These are phyloP conservation scores for Blyttiomyces sp. DNA, from an alignment of 371 early-diverging fungal species.

Conservation along the genomic window DNA sequence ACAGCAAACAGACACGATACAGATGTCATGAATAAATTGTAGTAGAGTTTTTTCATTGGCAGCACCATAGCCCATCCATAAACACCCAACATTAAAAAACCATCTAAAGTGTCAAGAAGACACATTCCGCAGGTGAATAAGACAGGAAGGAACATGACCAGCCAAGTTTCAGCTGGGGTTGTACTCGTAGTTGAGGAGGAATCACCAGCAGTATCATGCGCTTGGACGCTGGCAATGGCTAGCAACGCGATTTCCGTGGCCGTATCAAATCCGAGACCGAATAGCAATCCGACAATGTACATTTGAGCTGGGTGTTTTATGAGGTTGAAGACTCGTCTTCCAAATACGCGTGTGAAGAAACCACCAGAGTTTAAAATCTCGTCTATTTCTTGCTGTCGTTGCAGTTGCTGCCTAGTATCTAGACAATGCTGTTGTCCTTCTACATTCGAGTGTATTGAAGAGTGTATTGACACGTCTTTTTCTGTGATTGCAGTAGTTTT, in stretches of 20 bases:
- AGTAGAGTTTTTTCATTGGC: slow-evolving; percentile 58
- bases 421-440: no score
- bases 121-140: slow-evolving; percentile 68
- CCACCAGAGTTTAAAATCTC: slow-evolving; percentile 2
- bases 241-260: slow-evolving; percentile 61
- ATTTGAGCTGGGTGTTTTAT: slow-evolving; percentile 65
- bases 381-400: slow-evolving; percentile 9
- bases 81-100: slow-evolving; percentile 59
- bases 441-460: no score
- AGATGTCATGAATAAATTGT: slow-evolving; percentile 60
- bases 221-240: no score
- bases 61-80: slow-evolving; percentile 64
- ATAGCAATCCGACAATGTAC: slow-evolving; percentile 27
- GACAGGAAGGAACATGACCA: slow-evolving; percentile 59
- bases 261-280: slow-evolving; percentile 70
- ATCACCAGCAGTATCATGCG: no score
- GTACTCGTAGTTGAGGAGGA: slow-evolving; percentile 49
- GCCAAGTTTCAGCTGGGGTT: slow-evolving; percentile 46
- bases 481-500: no score
- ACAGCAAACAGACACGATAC: slow-evolving; percentile 60
- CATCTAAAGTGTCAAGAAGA: slow-evolving; percentile 64
- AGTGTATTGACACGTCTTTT: no score
- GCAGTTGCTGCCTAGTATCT: no score
- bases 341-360: slow-evolving; percentile 10
- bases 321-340: slow-evolving; percentile 34